phyloP scores from a whole-genome alignment of 1,284 basidiomycete genomes.

The Ceratorhiza oryzae-sativae region DNA sequence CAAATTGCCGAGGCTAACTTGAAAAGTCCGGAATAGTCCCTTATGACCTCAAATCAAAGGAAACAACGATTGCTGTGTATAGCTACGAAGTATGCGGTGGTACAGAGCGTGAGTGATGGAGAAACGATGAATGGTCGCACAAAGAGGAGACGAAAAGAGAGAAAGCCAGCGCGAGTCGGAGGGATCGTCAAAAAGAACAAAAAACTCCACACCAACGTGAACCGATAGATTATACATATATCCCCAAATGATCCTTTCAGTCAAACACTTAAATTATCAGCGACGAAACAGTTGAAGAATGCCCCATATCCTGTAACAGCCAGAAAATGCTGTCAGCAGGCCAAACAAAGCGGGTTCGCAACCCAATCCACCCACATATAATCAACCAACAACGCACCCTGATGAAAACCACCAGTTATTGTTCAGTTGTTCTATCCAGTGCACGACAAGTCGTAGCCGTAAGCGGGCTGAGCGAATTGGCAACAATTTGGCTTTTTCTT shows the following conservation, averaged over 20 bases:
- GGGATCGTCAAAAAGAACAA: neutral
- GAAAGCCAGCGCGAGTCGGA: neutral
- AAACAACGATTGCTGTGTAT: constrained; percentile 12
- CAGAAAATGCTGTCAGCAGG: neutral
- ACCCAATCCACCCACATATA: constrained; percentile 23
- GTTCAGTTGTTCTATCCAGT: constrained; percentile 88
- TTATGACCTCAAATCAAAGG: neutral
- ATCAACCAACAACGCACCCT: constrained; percentile 49
- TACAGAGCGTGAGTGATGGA: constrained; percentile 31
- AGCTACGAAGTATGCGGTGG: constrained; percentile 35
- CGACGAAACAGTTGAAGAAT: constrained; percentile 36
- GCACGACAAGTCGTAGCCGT: constrained; percentile 82
- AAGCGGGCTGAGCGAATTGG: constrained; percentile 83
- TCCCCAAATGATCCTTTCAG: constrained; percentile 28
- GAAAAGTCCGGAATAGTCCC: too few relatives aligned
- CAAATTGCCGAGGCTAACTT: too few relatives aligned
- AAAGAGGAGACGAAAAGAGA: neutral
- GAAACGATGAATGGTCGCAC: neutral
- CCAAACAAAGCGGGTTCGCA: neutral
- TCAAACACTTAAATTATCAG: constrained; percentile 32
- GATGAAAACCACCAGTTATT: constrained; percentile 67
- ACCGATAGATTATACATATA: constrained; percentile 33
- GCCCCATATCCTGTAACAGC: constrained; percentile 7
- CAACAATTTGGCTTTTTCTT: constrained; percentile 93
- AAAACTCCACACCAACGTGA: constrained; percentile 2